Evolutionary conservation across 2,329 filamentous ascomycete species (phyloP).

Genomic region (Sporothrix phasma): DNA sequence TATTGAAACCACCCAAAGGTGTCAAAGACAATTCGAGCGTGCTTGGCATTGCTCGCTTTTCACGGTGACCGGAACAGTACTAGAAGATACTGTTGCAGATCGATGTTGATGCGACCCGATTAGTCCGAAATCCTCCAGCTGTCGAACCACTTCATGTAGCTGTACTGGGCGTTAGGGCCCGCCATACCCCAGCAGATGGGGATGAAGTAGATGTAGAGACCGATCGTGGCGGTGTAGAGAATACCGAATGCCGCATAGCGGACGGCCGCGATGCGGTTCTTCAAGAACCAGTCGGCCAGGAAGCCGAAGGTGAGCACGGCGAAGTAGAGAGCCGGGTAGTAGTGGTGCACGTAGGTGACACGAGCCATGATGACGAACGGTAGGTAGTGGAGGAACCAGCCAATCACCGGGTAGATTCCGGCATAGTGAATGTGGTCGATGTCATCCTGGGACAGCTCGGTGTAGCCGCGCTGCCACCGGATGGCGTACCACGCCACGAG

Average conservation of each 20-base stretch:
- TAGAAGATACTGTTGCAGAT: no score
- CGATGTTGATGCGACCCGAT: neutral
- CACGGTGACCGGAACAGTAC: no score
- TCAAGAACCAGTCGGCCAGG: conserved; percentile 72
- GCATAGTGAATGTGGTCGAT: conserved; percentile 94
- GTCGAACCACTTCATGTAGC: conserved; percentile 87
- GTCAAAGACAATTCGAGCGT: no score
- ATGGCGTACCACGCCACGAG: conserved; percentile 76
- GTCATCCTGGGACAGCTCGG: conserved; percentile 66
- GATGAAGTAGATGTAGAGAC: conserved; percentile 81
- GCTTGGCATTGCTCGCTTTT: neutral
- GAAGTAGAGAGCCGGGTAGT: conserved; percentile 97
- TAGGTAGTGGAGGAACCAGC: conserved; percentile 93
- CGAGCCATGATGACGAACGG: conserved; percentile 96
- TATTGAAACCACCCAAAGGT: neutral
- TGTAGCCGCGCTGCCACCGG: conserved; percentile 91
- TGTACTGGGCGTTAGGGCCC: conserved; percentile 72
- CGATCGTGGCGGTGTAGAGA: conserved; percentile 65
- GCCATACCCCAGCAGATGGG: conserved; percentile 96
- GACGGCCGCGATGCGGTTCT: conserved; percentile 51
- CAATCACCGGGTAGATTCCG: conserved; percentile 79
- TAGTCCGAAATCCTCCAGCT: conserved; percentile 74
- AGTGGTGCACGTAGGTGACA: conserved; percentile 98
- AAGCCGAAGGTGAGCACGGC: conserved; percentile 86
- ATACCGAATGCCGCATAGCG: conserved; percentile 61